Conservation (phyloP, 345 rosid species). For the Salix purpurea region DNA sequence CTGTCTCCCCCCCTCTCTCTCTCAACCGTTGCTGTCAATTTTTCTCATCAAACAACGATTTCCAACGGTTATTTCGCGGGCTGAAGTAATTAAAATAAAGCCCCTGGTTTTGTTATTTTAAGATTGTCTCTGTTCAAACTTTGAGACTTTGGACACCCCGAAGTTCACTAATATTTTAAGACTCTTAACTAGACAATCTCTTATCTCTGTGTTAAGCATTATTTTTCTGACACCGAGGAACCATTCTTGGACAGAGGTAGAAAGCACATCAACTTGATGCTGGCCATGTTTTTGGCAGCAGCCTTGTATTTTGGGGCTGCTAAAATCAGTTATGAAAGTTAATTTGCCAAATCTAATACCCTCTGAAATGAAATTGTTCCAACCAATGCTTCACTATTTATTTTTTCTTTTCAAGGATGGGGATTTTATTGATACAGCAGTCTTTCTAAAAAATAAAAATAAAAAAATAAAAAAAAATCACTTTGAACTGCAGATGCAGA, state of each 20-base stretch:
- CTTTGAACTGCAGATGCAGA: background rate
- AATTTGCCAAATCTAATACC: background rate
- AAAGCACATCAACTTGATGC: background rate
- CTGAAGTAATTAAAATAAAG: background rate
- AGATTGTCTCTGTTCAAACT: background rate
- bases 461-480: background rate
- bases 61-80: no score
- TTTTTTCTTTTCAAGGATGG: background rate
- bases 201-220: no score
- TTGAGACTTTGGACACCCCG: background rate
- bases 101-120: background rate
- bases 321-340: background rate
- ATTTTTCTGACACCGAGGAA: no score
- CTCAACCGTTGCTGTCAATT: background rate
- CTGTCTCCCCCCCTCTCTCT: background rate
- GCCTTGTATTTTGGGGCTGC: background rate
- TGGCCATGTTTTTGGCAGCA: background rate
- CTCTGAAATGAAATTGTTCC: background rate
- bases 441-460: background rate
- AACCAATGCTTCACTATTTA: background rate
- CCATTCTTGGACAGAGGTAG: no score
- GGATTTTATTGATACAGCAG: background rate
- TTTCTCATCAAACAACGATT: background rate
- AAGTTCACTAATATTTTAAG: no score
- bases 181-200: no score